Base-by-base conservation (phyloP, 306 rosid species). In the Rubus idaeus region DNA sequence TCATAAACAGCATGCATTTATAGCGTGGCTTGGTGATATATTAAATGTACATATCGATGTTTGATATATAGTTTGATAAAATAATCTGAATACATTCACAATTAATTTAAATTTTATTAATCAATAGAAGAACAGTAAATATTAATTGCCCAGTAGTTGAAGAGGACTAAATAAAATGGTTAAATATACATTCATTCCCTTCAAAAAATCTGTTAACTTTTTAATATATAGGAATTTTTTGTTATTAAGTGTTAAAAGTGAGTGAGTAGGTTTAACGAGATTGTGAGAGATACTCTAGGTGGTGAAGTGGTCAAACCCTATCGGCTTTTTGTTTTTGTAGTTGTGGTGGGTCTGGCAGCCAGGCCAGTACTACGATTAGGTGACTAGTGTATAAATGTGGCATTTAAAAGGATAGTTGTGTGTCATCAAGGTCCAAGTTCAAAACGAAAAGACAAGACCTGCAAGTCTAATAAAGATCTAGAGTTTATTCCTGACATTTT, bases 341-440 rank as follows among this genome's bases (percentile, higher is more conserved):
- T 41, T 41, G 23, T 18, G 70, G 51, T 41, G 51, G 71, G 30
- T n/a, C 17, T n/a, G 67, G 68, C 35, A 46, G 47, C 69, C 47
- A 39, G 2, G 47, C 23, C 23, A 17, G 23, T 63, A 26, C 13
- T 18, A 12, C 7, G 20, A 44, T 58, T 58, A 45, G 68, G 77
- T 57, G 56, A 73, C 77, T 57, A 26, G 68, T 58, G 56, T 58
- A 42, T 73, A 35, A 73, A 73, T 57, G 20, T 14, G 55, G 39
- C 41, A 73, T 73, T 20, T 4, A 58, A 12, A 18, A 5, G 23
- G 10, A 23, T 21, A 44, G 55, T 49, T 30, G 44, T 30, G 44
- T 16, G 16, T 44, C 55, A 58, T 73, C 35, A 16, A 14, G 69
- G 17, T 16, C 30, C 75, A 51, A 70, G 21, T 4, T 73, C 53